Evolutionary conservation across 768 basidiomycete genomes (phyloP), one percentile per base, ranked within the genome.

Genomic region (Serendipita sp.): DNA sequence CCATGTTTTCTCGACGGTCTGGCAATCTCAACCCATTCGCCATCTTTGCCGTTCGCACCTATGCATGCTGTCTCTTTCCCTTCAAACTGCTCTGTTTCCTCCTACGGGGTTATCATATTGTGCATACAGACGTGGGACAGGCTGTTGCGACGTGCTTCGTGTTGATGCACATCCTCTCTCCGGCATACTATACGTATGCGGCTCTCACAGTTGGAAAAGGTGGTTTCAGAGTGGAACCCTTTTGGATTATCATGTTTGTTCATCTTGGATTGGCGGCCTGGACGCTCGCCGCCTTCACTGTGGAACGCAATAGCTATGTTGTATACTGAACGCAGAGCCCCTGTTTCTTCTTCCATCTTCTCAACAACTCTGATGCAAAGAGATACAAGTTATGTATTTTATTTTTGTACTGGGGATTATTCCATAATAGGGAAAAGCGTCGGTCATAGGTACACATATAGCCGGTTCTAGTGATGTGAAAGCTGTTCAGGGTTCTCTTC

Each of bases 221-320:
- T 24, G 30, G 53, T 1, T 58, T 58, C 53, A 58, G 53, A 58
- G 53, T 58, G 53, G 53, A 58, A 58, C 53, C 53, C 11, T 58
- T 58, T 58, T 13, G 17, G 31, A 31, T n/a, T 26, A 28, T 58
- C 20, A 58, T 58, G 53, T 13, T n/a, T 5, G 11, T 58, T 31
- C 53, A 58, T 20, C 22, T 34, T 58, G 45, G 45, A 48, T 9
- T 20, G 45, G 45, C n/a, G n/a, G 26, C 45, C 9, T 48, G 45
- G 45, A 48, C 45, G 45, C 26, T 48, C 5, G n/a, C 45, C 26
- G 45, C 45, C 9, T 48, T 48, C 26, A 9, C 5, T 9, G 20
- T 48, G 2, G 45, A 20, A 48, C 7, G 26, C n/a, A n/a, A n/a
- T n/a, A 48, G 7, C 9, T 9, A n/a, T 48, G 45, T 48, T 5